A percentile compares a stretch with the other conserved stretches of the same genome.
These are phyloP conservation scores for Dryas integrifolia DNA, from an alignment of 331 rosid species.

Conservation along the genomic window DNA sequence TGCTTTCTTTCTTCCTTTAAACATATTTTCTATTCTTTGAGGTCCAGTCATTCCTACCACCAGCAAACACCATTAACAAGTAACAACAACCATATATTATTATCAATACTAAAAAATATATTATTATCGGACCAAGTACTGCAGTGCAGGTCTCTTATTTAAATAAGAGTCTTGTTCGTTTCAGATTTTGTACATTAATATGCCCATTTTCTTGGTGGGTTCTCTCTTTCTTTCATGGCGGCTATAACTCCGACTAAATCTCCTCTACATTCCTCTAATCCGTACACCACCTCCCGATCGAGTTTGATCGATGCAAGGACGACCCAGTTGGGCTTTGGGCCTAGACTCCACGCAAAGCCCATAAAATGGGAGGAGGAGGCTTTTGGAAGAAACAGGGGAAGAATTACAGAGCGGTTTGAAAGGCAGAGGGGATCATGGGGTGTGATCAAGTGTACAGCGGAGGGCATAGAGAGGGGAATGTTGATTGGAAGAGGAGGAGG, in stretches of 20 bases:
- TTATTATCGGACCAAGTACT: no score
- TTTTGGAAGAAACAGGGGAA: slow-evolving; percentile 23
- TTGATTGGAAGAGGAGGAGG: slow-evolving; percentile 26
- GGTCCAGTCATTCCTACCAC: no score
- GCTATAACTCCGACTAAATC: slow-evolving; percentile 28
- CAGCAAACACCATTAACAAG: no score
- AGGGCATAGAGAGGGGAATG: slow-evolving; percentile 39
- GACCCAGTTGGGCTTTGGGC: slow-evolving; percentile 36
- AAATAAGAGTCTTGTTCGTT: slow-evolving; percentile 15
- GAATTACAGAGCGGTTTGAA: slow-evolving; percentile 32
- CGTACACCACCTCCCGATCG: slow-evolving; percentile 23
- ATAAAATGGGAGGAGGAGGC: slow-evolving; percentile 37
- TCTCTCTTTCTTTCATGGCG: slow-evolving; percentile 43
- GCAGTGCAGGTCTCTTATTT: neutral
- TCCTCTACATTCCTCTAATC: slow-evolving; percentile 17
- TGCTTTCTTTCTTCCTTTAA: no score
- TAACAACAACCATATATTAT: no score
- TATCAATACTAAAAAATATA: no score
- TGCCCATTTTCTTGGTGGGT: neutral
- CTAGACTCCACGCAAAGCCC: slow-evolving; percentile 19
- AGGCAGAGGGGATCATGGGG: slow-evolving; percentile 24
- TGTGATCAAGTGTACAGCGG: slow-evolving; percentile 36
- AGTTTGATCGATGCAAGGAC: slow-evolving; percentile 20
- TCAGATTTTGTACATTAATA: slow-evolving; percentile 8
- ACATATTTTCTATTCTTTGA: no score